Percentiles rank a stretch among this genome's conserved stretches.
Evolutionary conservation across 202 grass and related monocot genomes (phyloP).

Genomic region (Saccharum hybrid): DNA sequence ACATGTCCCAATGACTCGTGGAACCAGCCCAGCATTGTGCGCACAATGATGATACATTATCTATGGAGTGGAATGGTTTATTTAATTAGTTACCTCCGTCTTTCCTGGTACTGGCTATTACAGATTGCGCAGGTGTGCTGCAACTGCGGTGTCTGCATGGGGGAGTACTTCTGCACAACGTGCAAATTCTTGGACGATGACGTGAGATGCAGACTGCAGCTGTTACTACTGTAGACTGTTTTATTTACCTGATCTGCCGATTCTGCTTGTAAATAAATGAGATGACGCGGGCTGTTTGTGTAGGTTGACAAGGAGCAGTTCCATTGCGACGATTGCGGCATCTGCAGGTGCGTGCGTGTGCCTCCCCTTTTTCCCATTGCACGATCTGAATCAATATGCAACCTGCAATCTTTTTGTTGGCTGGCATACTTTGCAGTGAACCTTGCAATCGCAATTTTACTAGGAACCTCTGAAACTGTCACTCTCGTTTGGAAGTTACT

Average conservation of each 20-base stretch:
- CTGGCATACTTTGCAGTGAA: too few species aligned
- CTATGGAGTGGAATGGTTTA: not conserved
- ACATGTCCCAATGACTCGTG: not conserved
- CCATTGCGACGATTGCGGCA: constrained; percentile 84
- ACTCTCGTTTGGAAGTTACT: not conserved
- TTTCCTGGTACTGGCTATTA: not conserved
- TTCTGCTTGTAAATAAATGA: not conserved
- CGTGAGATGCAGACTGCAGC: constrained; percentile 44
- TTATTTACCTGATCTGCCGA: not conserved
- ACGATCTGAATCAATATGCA: too few species aligned
- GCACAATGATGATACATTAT: not conserved
- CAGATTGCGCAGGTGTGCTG: constrained; percentile 68
- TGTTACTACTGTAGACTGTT: not conserved
- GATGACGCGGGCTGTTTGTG: not conserved
- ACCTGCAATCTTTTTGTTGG: too few species aligned
- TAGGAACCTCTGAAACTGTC: not conserved
- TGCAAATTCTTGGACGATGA: constrained; percentile 89
- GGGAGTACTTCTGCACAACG: constrained; percentile 77
- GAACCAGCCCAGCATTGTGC: not conserved
- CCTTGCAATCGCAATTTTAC: not conserved
- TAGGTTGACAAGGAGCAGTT: constrained; percentile 76
- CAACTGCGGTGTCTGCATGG: constrained; percentile 89
- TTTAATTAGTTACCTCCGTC: too few species aligned
- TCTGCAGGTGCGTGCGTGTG: constrained; percentile 64
- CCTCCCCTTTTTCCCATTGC: constrained; percentile 1